A percentile compares a stretch with the other conserved stretches of the same genome.
These are phyloP conservation scores for Chalaropsis thielavioides DNA, from an alignment of 2,329 filamentous ascomycete genomes.

Conservation along the genomic window DNA sequence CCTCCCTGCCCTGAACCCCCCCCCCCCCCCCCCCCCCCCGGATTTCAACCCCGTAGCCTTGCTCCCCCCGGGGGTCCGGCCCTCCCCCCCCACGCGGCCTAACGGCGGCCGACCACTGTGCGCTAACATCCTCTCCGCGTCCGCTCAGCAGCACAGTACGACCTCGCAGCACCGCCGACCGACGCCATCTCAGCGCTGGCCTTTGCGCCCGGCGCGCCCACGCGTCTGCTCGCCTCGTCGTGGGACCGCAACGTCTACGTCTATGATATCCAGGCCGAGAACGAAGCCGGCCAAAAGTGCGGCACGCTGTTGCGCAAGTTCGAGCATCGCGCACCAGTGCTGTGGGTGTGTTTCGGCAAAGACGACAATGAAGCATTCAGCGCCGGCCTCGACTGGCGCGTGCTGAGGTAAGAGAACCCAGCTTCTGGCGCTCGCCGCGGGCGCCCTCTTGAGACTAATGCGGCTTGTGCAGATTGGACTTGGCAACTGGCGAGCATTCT, in stretches of 20 bases:
- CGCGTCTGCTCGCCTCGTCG: conserved; percentile 72
- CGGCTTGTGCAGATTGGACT: conserved; percentile 39
- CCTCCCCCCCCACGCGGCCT: no score
- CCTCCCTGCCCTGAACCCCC: not conserved
- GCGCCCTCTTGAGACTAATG: not conserved
- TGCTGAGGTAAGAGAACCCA: conserved; percentile 47
- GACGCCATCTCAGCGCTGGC: conserved; percentile 78
- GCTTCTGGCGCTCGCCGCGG: no score
- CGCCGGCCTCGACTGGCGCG: conserved; percentile 74
- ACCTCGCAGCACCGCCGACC: conserved; percentile 64
- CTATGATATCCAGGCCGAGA: conserved; percentile 49
- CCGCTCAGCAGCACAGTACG: conserved; percentile 55
- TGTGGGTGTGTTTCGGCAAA: conserved; percentile 83
- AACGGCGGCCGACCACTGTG: no score
- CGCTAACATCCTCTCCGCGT: not conserved
- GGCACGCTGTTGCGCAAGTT: conserved; percentile 57
- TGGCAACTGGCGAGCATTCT: conserved; percentile 56
- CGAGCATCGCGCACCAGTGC: conserved; percentile 68
- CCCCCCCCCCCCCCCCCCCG: no score
- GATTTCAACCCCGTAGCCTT: no score
- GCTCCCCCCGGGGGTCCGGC: no score
- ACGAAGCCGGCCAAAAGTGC: conserved; percentile 36
- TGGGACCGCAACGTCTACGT: conserved; percentile 90
- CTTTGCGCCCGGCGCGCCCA: conserved; percentile 66
- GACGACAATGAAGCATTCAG: conserved; percentile 73